Evolutionary conservation across 176 grass and related monocot genomes (phyloP).

Genomic region (Alloteropsis semialata): DNA sequence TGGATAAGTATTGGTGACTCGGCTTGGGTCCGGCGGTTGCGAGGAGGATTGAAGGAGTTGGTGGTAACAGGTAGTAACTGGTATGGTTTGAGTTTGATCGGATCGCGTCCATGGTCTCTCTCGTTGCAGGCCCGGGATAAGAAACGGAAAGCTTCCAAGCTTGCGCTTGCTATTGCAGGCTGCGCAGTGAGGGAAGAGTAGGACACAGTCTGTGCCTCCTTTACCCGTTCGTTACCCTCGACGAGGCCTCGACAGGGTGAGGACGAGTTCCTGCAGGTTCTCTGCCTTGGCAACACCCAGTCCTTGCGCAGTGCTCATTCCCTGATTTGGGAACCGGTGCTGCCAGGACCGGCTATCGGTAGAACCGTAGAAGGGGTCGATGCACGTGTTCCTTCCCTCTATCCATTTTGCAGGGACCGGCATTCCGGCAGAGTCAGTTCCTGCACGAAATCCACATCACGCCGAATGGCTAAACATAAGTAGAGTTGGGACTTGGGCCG

Average conservation of each 20-base stretch:
- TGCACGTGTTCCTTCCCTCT: not conserved
- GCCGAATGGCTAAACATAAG: not conserved
- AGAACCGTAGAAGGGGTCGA: not conserved
- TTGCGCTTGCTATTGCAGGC: not conserved
- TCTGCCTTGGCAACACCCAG: not conserved
- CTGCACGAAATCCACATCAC: not conserved
- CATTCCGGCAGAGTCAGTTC: not conserved
- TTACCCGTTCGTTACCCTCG: too few species aligned
- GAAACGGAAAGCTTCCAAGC: not conserved
- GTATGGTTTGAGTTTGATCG: constrained; percentile 44
- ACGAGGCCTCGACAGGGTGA: too few species aligned
- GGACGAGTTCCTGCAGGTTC: not conserved
- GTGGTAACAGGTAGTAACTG: not conserved
- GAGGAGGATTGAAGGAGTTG: not conserved
- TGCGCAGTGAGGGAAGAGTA: not conserved
- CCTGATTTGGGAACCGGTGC: not conserved
- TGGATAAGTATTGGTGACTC: too few species aligned
- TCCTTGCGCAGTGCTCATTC: not conserved
- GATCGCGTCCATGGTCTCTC: constrained; percentile 30
- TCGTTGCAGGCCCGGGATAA: not conserved
- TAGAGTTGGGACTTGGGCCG: too few species aligned
- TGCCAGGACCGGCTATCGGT: not conserved
- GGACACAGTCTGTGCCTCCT: constrained; percentile 3
- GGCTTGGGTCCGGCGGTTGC: not conserved
- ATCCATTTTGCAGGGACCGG: too few species aligned